Evolutionary conservation across 78 protist genomes (phyloP).

Genomic region (Dictyostelium intermedium): DNA sequence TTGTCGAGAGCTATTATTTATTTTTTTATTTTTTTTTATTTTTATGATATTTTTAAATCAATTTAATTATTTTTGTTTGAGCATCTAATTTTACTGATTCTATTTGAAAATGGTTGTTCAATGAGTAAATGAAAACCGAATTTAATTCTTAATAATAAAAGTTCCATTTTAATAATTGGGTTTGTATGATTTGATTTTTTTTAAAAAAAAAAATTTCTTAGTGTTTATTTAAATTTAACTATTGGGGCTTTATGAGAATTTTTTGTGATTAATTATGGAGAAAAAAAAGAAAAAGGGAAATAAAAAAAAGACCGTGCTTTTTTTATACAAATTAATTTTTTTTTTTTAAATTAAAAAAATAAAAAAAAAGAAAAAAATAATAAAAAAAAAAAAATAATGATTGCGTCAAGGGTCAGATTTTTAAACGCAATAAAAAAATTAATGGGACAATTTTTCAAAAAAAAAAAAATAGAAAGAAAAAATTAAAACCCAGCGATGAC

Average conservation of each 20-base stretch:
- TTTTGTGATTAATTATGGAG: not conserved
- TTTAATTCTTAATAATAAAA: not conserved
- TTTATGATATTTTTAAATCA: not conserved
- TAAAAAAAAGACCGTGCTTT: not conserved
- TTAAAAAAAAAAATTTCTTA: not conserved
- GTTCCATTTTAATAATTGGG: not conserved
- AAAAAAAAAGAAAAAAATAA: not conserved
- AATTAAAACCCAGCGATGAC: no score
- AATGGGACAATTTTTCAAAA: not conserved
- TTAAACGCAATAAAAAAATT: not conserved
- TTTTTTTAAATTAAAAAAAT: no score
- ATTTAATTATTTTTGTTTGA: not conserved
- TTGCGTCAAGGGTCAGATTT: not conserved
- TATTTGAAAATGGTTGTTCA: not conserved
- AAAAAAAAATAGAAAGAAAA: no score
- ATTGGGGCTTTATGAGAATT: not conserved
- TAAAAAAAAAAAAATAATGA: not conserved
- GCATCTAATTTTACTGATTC: not conserved
- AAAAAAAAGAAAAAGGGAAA: no score
- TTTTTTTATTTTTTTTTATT: not conserved
- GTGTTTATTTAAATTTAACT: not conserved
- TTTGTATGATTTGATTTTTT: not conserved
- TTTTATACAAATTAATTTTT: not conserved
- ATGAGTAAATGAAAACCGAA: not conserved
- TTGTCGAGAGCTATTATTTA: not conserved